These are phyloP conservation scores for Lagerstroemia speciosa DNA, from an alignment of 345 rosid species.

Conservation along the genomic window DNA sequence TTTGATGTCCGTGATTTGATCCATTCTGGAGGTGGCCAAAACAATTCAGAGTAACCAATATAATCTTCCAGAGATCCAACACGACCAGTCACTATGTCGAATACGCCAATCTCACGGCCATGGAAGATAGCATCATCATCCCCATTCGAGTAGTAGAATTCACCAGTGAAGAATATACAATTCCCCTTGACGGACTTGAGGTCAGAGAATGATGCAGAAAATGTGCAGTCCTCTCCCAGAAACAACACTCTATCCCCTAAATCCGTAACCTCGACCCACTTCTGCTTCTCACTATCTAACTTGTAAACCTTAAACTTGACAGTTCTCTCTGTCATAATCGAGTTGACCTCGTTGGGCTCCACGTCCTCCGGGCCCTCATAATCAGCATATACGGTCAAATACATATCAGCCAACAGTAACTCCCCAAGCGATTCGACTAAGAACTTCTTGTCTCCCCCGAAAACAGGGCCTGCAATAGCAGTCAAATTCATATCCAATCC, in stretches of 20 bases:
- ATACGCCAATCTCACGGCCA: slow-evolving; percentile 50
- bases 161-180: slow-evolving; percentile 50
- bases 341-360: slow-evolving; percentile 23
- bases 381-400: slow-evolving; percentile 50
- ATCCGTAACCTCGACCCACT: slow-evolving; percentile 48
- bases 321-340: slow-evolving; percentile 55
- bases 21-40: slow-evolving; percentile 90
- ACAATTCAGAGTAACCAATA: slow-evolving; percentile 49
- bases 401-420: slow-evolving; percentile 73
- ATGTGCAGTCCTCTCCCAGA: slow-evolving; percentile 75
- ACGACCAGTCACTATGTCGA: slow-evolving; percentile 46
- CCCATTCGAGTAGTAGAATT: slow-evolving; percentile 31
- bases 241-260: slow-evolving; percentile 60
- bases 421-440: slow-evolving; percentile 68
- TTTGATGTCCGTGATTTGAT: slow-evolving; percentile 27
- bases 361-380: slow-evolving; percentile 22
- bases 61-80: slow-evolving; percentile 36
- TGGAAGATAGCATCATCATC: slow-evolving; percentile 23
- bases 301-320: slow-evolving; percentile 59
- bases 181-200: slow-evolving; percentile 41
- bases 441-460: slow-evolving; percentile 88
- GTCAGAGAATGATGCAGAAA: slow-evolving; percentile 50
- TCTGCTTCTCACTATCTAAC: slow-evolving; percentile 31
- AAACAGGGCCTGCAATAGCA: slow-evolving; percentile 38
- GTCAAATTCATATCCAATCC: slow-evolving; percentile 23